Evolutionary conservation across 805 yeast species (phyloP).

Genomic region (Sugiyamaella mastotermitis): DNA sequence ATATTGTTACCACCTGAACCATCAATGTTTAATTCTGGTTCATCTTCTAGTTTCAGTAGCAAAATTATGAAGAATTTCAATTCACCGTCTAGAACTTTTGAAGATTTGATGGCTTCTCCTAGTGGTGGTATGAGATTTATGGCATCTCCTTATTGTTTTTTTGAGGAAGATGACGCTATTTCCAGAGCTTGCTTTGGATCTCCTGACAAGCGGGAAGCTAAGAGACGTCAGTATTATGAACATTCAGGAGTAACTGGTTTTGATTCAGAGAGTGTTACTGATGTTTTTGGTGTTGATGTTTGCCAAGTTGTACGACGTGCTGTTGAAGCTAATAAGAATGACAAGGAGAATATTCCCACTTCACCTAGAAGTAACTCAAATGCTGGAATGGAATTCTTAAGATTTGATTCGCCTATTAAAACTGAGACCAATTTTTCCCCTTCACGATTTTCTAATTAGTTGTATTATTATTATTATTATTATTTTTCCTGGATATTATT

Average conservation of each 20-base stretch:
- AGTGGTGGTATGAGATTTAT: conserved; percentile 3
- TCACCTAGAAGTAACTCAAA: neutral
- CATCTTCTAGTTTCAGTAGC: neutral
- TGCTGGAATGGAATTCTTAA: conserved; percentile 4
- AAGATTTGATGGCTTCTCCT: conserved; percentile 29
- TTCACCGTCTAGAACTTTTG: conserved; percentile 28
- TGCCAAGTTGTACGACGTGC: conserved; percentile 46
- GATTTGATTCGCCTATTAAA: conserved; percentile 22
- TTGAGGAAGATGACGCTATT: conserved; percentile 29
- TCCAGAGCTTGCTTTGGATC: conserved; percentile 32
- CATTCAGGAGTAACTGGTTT: conserved; percentile 21
- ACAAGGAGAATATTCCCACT: conserved; percentile 9
- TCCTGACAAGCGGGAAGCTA: conserved; percentile 30
- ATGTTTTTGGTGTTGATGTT: conserved; percentile 54
- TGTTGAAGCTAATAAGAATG: conserved; percentile 25
- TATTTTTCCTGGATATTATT: too few relatives aligned
- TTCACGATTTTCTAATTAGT: too few relatives aligned
- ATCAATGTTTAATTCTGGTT: neutral
- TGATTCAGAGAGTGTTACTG: conserved; percentile 31
- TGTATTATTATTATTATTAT: too few relatives aligned
- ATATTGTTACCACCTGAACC: neutral
- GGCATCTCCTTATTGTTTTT: conserved; percentile 4
- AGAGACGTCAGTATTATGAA: conserved; percentile 24
- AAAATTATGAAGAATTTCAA: conserved; percentile 14
- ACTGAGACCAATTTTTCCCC: conserved; percentile 17